These are phyloP conservation scores for Mucor indicus DNA, from an alignment of 371 early-diverging fungal species.

Conservation along the genomic window DNA sequence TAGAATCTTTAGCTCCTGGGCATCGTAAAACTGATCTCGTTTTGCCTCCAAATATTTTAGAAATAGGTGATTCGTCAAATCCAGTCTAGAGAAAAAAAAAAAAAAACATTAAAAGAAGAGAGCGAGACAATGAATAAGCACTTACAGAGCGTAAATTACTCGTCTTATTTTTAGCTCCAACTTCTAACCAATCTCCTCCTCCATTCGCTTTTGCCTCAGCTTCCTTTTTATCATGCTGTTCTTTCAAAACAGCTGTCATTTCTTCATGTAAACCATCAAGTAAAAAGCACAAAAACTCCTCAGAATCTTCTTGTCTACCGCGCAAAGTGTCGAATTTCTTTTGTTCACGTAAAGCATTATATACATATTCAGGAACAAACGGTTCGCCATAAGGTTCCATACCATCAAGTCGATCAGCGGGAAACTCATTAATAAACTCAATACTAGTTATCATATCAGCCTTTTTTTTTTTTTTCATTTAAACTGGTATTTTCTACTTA, in stretches of 20 bases:
- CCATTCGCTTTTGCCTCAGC: conserved; percentile 26
- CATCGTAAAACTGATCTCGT: conserved; percentile 76
- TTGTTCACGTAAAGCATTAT: conserved; percentile 79
- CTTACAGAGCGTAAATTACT: conserved; percentile 40
- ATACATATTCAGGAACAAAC: conserved; percentile 92
- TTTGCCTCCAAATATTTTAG: conserved; percentile 83
- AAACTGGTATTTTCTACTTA: too few relatives aligned
- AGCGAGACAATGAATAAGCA: too few relatives aligned
- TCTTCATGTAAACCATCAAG: conserved; percentile 95
- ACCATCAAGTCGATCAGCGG: conserved; percentile 32
- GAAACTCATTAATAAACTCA: conserved; percentile 76
- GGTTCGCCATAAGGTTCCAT: conserved; percentile 65
- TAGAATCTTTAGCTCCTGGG: conserved; percentile 77
- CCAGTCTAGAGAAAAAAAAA: too few relatives aligned
- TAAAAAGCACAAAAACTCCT: conserved; percentile 92
- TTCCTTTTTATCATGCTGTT: conserved; percentile 20
- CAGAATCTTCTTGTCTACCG: conserved; percentile 96
- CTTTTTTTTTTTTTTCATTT: too few relatives aligned
- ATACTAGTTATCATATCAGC: too few relatives aligned
- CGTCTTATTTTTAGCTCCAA: conserved; percentile 82
- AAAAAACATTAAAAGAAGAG: too few relatives aligned
- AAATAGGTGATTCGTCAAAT: conserved; percentile 75
- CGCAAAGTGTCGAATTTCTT: conserved; percentile 80
- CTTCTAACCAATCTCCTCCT: conserved; percentile 84
- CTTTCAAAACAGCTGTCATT: conserved; percentile 52